Conservation (phyloP, 2,329 filamentous ascomycete species). For the Westerdykella sp. region DNA sequence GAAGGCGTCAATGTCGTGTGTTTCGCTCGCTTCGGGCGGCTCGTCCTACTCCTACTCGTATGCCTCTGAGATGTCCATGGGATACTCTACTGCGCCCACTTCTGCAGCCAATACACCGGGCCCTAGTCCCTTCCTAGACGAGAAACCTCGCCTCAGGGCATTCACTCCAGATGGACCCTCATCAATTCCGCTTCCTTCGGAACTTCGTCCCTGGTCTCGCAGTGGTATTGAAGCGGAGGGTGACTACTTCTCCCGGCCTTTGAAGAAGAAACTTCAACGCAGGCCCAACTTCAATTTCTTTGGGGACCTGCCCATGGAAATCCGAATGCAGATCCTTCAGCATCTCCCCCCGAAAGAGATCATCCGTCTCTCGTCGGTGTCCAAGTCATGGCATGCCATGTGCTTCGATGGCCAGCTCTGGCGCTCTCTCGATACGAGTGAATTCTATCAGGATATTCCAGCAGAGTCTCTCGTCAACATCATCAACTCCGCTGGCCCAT, state of each 20-base stretch:
- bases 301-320: constrained; percentile 73
- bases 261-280: constrained; percentile 31
- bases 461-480: constrained; percentile 78
- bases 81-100: constrained; percentile 51
- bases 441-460: constrained; percentile 83
- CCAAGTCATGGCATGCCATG: constrained; percentile 68
- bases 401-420: constrained; percentile 96
- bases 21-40: constrained; percentile 51
- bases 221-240: constrained; percentile 36
- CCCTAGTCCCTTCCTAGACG: constrained; percentile 45
- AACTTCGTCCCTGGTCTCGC: constrained; percentile 49
- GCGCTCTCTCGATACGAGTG: constrained; percentile 72
- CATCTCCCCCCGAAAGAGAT: constrained; percentile 76
- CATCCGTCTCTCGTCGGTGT: constrained; percentile 69
- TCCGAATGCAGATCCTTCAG: constrained; percentile 70
- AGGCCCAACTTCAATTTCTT: constrained; percentile 61
- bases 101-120: constrained; percentile 46
- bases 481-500: constrained; percentile 77
- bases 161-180: constrained; percentile 49
- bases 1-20: constrained; percentile 60
- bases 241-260: constrained; percentile 44
- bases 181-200: constrained; percentile 59
- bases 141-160: constrained; percentile 50
- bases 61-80: constrained; percentile 52
- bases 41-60: constrained; percentile 51